Base-by-base conservation (phyloP, 176 grass and related monocot species). In the Carex cristatella region DNA sequence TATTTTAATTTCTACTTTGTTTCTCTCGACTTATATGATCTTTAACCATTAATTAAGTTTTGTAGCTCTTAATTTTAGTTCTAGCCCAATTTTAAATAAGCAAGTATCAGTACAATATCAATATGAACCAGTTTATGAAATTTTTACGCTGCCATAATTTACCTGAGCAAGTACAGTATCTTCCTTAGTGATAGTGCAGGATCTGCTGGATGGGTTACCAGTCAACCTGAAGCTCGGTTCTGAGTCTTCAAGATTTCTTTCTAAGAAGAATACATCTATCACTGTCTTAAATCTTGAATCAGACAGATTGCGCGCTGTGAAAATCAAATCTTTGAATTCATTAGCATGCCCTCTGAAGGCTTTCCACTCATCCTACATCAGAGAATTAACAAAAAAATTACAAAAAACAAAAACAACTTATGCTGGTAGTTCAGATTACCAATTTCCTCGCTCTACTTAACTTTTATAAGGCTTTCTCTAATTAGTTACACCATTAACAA, bases 91-190 rank as follows among this genome's bases (percentile, higher is more conserved):
- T 19, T 12, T 62, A 4, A 79, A 77, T 7, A 16, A 2, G 5
- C 8, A 80, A 81, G 57, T 64, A 48, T 53, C 78, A 2, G 59
- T 31, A 59, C 40, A 31, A 51, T 46, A 57, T 40, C 68, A 40
- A 28, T 37, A 54, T 9, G 30, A 58, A 60, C 58, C 2, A 48
- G 55, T 66, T 88, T 73, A 86, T 72, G 11, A 64, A 30, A 33
- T 18, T 69, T 79, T 61, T n/a, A 61, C 38, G 66, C 10, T 60
- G 68, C 11, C 10, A 44, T 53, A 19, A 14, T 83, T 80, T 88
- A 95, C 96, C 96, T 99, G 93, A 84, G 93, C 91, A 88, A 94
- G 72, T 69, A 95, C 87, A 61, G 91, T 90, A 75, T 92, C 70
- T 27, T 86, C 91, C 16, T 32, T 87, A 86, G 94, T 90, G 76